Conservation (phyloP, 2,329 filamentous ascomycete species). For the Thermothelomyces thermophilus region DNA sequence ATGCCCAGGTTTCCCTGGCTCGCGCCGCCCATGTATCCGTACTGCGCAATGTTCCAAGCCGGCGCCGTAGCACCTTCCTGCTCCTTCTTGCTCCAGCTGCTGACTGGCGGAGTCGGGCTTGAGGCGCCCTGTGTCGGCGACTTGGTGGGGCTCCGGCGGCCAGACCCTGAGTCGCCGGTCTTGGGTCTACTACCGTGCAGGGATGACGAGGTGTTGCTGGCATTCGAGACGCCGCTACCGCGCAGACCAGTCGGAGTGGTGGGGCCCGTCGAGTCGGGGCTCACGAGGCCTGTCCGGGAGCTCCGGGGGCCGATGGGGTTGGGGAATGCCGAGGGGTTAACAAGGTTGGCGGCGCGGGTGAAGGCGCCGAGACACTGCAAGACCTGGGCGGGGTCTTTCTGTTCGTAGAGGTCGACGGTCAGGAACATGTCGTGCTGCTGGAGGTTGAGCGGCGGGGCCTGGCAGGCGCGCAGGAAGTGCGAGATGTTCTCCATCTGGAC, state of each 20-base stretch:
- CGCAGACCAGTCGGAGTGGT: slow-evolving; percentile 44
- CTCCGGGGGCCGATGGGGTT: slow-evolving; percentile 66
- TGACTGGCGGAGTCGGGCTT: slow-evolving; percentile 53
- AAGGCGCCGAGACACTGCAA: slow-evolving; percentile 88
- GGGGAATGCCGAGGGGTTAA: slow-evolving; percentile 69
- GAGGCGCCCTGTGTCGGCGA: slow-evolving; percentile 49
- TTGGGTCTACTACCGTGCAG: slow-evolving; percentile 42
- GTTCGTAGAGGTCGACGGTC: slow-evolving; percentile 92
- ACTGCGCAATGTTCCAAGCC: slow-evolving; percentile 98
- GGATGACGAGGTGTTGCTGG: slow-evolving; percentile 51
- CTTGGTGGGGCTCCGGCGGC: slow-evolving; percentile 57
- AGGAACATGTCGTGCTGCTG: slow-evolving; percentile 93
- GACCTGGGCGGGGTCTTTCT: slow-evolving; percentile 93
- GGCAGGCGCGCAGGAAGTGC: slow-evolving; percentile 85
- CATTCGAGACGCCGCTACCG: slow-evolving; percentile 46
- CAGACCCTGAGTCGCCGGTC: slow-evolving; percentile 49
- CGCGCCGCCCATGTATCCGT: slow-evolving; percentile 95
- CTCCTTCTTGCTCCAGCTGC: slow-evolving; percentile 82
- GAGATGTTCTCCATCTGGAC: slow-evolving; percentile 99
- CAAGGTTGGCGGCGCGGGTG: slow-evolving; percentile 72
- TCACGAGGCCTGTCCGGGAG: slow-evolving; percentile 50
- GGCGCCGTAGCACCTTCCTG: slow-evolving; percentile 77
- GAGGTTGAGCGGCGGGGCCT: slow-evolving; percentile 75
- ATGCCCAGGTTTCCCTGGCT: slow-evolving; percentile 94
- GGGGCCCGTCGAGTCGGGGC: slow-evolving; percentile 58